Conservation (phyloP, 345 rosid genomes). For the Cardiospermum halicacabum region DNA sequence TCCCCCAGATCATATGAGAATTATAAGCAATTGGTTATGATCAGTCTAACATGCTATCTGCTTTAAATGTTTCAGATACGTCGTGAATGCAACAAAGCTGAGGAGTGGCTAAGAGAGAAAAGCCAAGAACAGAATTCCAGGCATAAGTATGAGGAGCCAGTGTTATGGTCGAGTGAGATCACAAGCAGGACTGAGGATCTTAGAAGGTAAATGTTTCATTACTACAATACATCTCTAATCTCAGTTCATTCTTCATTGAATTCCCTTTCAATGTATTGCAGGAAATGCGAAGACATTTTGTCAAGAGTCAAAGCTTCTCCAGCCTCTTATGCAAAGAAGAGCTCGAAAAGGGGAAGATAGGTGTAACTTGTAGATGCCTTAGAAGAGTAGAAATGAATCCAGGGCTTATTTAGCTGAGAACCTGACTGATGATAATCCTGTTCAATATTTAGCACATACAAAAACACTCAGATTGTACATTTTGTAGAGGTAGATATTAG, state of each 20-base stretch:
- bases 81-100: slow-evolving; percentile 46
- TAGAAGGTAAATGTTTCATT: slow-evolving; percentile 23
- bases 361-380: slow-evolving; percentile 1
- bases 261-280: slow-evolving; percentile 18
- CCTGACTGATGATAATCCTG: background rate
- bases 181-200: slow-evolving; percentile 38
- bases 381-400: background rate
- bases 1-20: background rate
- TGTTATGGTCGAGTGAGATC: slow-evolving; percentile 48
- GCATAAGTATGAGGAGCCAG: slow-evolving; percentile 40
- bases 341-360: background rate
- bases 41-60: background rate
- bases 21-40: background rate
- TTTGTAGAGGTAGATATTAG: background rate
- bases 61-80: slow-evolving; percentile 32
- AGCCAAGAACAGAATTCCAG: slow-evolving; percentile 42
- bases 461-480: background rate
- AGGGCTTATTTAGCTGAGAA: background rate
- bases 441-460: background rate
- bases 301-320: slow-evolving; percentile 20
- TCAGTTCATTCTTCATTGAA: too few species aligned
- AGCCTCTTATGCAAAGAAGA: slow-evolving; percentile 9
- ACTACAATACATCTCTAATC: too few species aligned
- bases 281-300: slow-evolving; percentile 33
- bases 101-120: slow-evolving; percentile 55